A percentile compares a stretch with the other conserved stretches of the same genome.
Evolutionary conservation across 2,329 filamentous ascomycete genomes (phyloP).

Genomic region (Ophiostoma perfectum): DNA sequence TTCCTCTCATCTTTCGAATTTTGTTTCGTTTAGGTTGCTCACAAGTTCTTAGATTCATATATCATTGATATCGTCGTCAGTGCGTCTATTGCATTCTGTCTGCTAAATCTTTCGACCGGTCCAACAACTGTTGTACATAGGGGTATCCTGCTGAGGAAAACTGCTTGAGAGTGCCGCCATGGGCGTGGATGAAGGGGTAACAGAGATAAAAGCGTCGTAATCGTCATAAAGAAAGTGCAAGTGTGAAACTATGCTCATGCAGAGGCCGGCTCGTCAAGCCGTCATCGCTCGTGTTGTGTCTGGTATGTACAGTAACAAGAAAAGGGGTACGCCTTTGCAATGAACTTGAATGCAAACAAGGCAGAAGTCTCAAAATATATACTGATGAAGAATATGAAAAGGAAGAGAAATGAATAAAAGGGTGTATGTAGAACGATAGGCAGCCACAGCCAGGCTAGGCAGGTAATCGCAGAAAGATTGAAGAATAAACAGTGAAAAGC

Average conservation of each 20-base stretch:
- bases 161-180: constrained; percentile 1
- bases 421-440: constrained; percentile 13
- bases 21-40: no score
- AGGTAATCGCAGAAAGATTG: constrained; percentile 15
- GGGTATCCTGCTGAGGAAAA: neutral
- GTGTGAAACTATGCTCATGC: neutral
- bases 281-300: neutral
- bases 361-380: constrained; percentile 5
- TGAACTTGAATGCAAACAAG: neutral
- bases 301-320: neutral
- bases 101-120: neutral
- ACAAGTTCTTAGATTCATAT: no score
- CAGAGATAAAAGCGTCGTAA: neutral
- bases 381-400: neutral
- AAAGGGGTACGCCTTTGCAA: neutral
- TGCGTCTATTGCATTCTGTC: neutral
- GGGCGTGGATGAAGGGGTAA: neutral
- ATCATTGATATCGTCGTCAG: no score
- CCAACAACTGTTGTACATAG: neutral
- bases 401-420: neutral
- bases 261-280: neutral
- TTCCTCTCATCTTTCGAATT: no score
- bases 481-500: neutral
- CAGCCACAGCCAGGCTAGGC: constrained; percentile 14
- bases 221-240: neutral